Percentiles rank a stretch among this genome's conserved stretches.
phyloP scores from a whole-genome alignment of 164 flowering plant species.

The Sextonia rubra region DNA sequence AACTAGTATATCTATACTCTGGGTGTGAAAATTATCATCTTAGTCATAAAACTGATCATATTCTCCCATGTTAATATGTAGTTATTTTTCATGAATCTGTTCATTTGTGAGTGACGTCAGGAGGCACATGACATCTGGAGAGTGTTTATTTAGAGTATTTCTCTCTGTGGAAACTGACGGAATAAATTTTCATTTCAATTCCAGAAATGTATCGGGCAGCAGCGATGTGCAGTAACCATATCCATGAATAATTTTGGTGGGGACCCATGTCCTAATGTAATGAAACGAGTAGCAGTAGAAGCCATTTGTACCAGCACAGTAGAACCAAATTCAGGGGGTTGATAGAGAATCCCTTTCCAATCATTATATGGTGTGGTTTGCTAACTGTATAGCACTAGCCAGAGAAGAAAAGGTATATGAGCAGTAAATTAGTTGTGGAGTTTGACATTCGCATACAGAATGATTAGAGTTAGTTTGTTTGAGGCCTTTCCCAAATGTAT shows the following conservation, averaged over 20 bases:
- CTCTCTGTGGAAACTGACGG: background rate
- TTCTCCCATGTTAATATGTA: background rate
- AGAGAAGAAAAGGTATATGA: background rate
- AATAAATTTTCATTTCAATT: background rate
- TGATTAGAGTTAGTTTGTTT: slow-evolving; percentile 5
- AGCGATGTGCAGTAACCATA: slow-evolving; percentile 67
- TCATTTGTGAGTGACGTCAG: background rate
- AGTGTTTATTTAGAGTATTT: background rate
- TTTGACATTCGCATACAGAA: background rate
- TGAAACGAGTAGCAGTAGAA: slow-evolving; percentile 84
- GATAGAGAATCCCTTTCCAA: background rate
- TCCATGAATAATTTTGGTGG: slow-evolving; percentile 70
- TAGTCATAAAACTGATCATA: background rate
- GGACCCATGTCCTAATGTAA: slow-evolving; percentile 88
- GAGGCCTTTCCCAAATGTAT: slow-evolving; percentile 2
- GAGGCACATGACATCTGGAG: background rate
- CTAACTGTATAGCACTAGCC: slow-evolving; percentile 12
- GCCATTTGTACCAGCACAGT: slow-evolving; percentile 48
- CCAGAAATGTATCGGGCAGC: slow-evolving; percentile 75
- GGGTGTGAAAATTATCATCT: background rate
- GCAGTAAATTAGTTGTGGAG: background rate
- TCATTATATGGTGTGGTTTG: slow-evolving; percentile 4
- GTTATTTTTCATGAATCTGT: background rate
- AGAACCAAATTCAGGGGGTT: slow-evolving; percentile 23
- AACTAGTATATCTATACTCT: background rate